A percentile compares a stretch with the other conserved stretches of the same genome.
phyloP scores from a whole-genome alignment of 176 grass and related monocot species.

The sorghum (Sorghum bicolor) region Sorghum_bicolor_NCBIv3 NC_012874.2:3208501-3209000 shows the following conservation, averaged over 20 bases:
- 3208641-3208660: not conserved
- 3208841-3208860: not conserved
- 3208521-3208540: not conserved
- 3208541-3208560: not conserved
- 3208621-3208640: not conserved
- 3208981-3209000: too few species aligned
- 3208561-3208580: not conserved
- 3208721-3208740: not conserved
- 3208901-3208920: not conserved
- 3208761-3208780: not conserved
- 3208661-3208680: not conserved
- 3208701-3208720: not conserved
- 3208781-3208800: not conserved
- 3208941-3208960: not conserved
- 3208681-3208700: not conserved
- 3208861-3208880: not conserved
- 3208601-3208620: not conserved
- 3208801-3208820: not conserved
- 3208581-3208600: not conserved
- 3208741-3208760: not conserved
- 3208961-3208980: too few species aligned
- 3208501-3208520: not conserved
- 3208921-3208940: not conserved
- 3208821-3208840: not conserved
- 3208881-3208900: not conserved